Evolutionary conservation across 2,329 filamentous ascomycete genomes (phyloP), one percentile per base, ranked within the genome.

Genomic region (Penicillium sp.): DNA sequence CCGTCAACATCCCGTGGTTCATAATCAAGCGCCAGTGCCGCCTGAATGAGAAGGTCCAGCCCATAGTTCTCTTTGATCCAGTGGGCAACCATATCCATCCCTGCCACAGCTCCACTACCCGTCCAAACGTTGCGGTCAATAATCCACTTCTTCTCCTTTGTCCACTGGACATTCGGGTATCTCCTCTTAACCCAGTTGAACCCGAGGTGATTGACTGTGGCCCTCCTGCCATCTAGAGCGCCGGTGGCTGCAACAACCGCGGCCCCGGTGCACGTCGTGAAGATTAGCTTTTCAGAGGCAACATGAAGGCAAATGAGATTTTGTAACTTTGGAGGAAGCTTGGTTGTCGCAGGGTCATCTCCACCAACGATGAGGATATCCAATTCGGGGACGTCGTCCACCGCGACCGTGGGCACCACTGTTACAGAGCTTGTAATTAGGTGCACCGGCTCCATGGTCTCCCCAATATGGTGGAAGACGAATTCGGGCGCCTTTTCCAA

Each of bases 111-210:
- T 14, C 81, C 81, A 1, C 75, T 75, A 0, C 76, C 77, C 2
- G 81, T 83, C 81, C 81, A 83, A 33, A 82, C 73, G 40, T 82
- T 81, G 0, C 73, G 77, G 52, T 82, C 79, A 0, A 78, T 59
- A 57, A 81, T 69, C 79, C 80, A 83, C 62, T 82, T 78, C 59
- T 74, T 75, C 28, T 79, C 74, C 30, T 64, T 70, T 0, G 74
- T 75, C 81, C 80, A 83, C 4, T 80, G 76, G 11, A 82, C 79
- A 0, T 78, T 72, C 0, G 81, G 78, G 4, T 70, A 75, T 7
- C 66, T 61, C 28, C 72, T 63, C 55, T 69, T 74, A 0, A 75
- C 68, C 55, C 65, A 49, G 13, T 49, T 33, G 28, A 19, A 49
- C 46, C 33, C 46, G 28, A 49, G 28, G n/a, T 49, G 19, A 33